These are phyloP conservation scores for Termitomyces sp. DNA, from an alignment of 768 basidiomycete species.

Conservation along the genomic window DNA sequence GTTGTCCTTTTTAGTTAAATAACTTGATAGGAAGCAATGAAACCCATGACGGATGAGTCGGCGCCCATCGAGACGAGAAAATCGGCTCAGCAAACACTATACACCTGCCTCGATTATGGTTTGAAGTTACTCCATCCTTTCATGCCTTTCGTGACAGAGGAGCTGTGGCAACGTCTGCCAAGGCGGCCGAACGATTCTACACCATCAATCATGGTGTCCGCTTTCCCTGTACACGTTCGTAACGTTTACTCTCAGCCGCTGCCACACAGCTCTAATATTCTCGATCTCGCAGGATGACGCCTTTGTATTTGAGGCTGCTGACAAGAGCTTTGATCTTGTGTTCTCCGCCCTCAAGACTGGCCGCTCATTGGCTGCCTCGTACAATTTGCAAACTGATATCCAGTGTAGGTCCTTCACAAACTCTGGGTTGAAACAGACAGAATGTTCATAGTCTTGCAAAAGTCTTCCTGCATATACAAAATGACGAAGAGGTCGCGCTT, in stretches of 20 bases:
- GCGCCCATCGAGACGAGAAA: constrained; percentile 53
- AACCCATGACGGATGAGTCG: constrained; percentile 88
- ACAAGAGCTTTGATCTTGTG: constrained; percentile 81
- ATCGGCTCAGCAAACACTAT: constrained; percentile 94
- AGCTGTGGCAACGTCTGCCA: constrained; percentile 95
- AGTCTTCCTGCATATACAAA: constrained; percentile 79
- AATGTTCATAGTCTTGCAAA: constrained; percentile 4
- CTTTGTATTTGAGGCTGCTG: constrained; percentile 65
- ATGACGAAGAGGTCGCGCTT: constrained; percentile 53
- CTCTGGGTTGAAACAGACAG: not conserved
- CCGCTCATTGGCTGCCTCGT: constrained; percentile 83
- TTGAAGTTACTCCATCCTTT: constrained; percentile 91
- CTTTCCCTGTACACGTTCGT: constrained; percentile 77
- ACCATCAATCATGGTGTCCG: constrained; percentile 84
- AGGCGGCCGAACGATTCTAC: constrained; percentile 76
- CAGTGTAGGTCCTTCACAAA: constrained; percentile 46
- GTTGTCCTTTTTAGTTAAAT: not conserved
- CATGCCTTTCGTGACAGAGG: constrained; percentile 99
- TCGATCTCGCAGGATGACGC: constrained; percentile 43
- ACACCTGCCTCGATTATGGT: constrained; percentile 90
- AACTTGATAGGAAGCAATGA: constrained; percentile 84
- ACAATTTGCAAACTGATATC: constrained; percentile 81
- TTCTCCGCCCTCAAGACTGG: constrained; percentile 74
- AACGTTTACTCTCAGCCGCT: not conserved
- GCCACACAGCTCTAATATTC: not conserved